Evolutionary conservation across 208 protist species (phyloP), one percentile per base, ranked within the genome.

Genomic region (Acanthamoeba castellanii): DNA sequence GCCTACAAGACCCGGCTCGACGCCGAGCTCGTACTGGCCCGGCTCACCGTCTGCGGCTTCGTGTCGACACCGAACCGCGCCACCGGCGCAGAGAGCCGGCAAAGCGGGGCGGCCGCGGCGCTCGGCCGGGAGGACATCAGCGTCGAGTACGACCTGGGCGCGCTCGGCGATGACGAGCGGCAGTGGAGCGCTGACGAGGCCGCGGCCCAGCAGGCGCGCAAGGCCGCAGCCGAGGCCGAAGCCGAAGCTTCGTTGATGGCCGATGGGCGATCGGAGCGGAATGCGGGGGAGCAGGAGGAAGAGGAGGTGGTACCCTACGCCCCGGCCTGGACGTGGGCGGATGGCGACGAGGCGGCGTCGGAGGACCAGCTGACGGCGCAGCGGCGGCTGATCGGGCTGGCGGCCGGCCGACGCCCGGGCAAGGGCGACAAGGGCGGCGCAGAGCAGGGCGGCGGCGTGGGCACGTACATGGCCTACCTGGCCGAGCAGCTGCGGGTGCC

Each of bases 381-480:
- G 57, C 57, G 20, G 14, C 20, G 57, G 57, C 57, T 27, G 57
- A 64, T 64, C 57, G 57, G 6, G 22, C 57, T 27, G 57, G 57
- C 57, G 5, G 18, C 57, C 57, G 57, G 52, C 11, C 52, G 52
- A 57, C 14, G 52, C 1, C 52, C 14, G 16, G 16, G 16, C 14
- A 57, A 18, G 16, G 52, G 16, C 14, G 52, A 55, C 50, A 55
- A 61, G 55, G 16, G 50, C 14, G 14, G 50, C 50, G 50, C 9
- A 18, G 50, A 55, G 50, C 14, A 11, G 50, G 0, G 50, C 20
- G 22, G 57, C 57, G 13, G 57, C 57, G 27, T 0, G n/a, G 64
- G 64, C 6, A 8, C 74, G 27, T 82, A 82, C 74, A 82, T 82
- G 74, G 74, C 18, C 32, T 52, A 82, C 25, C 74, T 82, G 37